A percentile compares a stretch with the other conserved stretches of the same genome.
phyloP scores from a whole-genome alignment of 352 stramenopile species.

The Pythium dissotocum region DNA sequence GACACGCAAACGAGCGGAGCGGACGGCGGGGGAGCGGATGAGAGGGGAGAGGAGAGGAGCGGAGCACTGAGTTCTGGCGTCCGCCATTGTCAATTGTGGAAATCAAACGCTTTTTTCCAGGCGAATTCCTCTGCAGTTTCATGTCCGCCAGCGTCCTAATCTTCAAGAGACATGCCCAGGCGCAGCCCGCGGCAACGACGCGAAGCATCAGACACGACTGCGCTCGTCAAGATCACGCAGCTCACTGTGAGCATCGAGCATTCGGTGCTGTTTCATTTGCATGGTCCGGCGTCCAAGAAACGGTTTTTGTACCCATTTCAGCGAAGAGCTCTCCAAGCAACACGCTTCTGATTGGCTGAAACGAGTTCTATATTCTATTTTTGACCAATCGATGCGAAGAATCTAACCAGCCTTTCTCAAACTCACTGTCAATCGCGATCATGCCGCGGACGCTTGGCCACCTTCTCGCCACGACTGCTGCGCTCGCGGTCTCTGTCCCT shows the following conservation, averaged over 20 bases:
- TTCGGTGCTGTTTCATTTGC: neutral
- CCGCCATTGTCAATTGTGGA: neutral
- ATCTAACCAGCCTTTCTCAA: neutral
- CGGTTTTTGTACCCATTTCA: conserved; percentile 24
- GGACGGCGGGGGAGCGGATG: neutral
- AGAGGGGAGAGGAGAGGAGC: neutral
- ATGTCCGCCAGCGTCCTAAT: neutral
- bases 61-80: conserved; percentile 1
- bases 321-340: conserved; percentile 13
- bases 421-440: neutral
- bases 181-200: neutral
- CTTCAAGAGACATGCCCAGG: conserved; percentile 14
- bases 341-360: conserved; percentile 16
- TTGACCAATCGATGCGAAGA: conserved; percentile 14
- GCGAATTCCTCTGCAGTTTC: neutral
- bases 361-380: neutral
- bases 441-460: conserved; percentile 54
- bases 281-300: neutral
- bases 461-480: conserved; percentile 26
- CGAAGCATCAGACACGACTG: too few species aligned
- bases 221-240: too few species aligned
- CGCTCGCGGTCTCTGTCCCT: conserved; percentile 9
- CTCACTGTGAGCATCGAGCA: neutral
- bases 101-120: neutral
- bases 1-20: conserved; percentile 10